These are phyloP conservation scores for Citrus inodora DNA, from an alignment of 345 rosid genomes.

Conservation along the genomic window DNA sequence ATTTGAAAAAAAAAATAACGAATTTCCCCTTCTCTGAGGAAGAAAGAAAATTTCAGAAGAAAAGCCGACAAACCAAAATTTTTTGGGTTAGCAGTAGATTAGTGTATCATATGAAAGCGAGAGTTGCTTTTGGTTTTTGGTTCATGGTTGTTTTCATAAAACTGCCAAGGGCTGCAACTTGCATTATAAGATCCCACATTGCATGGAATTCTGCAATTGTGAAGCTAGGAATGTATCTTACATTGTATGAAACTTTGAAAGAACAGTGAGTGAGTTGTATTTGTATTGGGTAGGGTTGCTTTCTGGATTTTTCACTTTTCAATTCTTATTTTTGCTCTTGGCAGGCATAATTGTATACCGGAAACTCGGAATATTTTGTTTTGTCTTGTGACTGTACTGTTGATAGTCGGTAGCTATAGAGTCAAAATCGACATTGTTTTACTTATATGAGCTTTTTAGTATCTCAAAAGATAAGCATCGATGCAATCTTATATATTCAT, in stretches of 20 bases:
- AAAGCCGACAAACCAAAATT: neutral
- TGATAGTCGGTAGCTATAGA: no score
- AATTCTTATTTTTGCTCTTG: neutral
- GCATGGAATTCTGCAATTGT: neutral
- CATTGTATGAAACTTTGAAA: neutral
- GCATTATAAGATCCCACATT: neutral
- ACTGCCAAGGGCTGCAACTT: neutral
- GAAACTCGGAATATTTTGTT: no score
- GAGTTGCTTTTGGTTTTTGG: neutral
- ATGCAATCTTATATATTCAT: no score
- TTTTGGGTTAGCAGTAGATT: slow-evolving; percentile 18
- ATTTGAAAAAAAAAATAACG: no score
- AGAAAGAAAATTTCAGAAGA: neutral
- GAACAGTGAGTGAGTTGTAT: neutral
- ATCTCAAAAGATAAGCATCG: no score
- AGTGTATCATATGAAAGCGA: slow-evolving; percentile 20
- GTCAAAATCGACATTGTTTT: no score
- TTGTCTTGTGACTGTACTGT: no score
- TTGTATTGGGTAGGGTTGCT: neutral
- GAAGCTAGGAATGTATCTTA: neutral
- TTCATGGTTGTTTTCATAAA: neutral
- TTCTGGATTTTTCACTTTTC: neutral
- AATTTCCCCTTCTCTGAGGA: neutral
- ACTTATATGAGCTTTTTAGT: no score
- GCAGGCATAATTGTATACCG: neutral